Base-by-base conservation (phyloP, 345 rosid species). In the Jatropha curcas region DNA sequence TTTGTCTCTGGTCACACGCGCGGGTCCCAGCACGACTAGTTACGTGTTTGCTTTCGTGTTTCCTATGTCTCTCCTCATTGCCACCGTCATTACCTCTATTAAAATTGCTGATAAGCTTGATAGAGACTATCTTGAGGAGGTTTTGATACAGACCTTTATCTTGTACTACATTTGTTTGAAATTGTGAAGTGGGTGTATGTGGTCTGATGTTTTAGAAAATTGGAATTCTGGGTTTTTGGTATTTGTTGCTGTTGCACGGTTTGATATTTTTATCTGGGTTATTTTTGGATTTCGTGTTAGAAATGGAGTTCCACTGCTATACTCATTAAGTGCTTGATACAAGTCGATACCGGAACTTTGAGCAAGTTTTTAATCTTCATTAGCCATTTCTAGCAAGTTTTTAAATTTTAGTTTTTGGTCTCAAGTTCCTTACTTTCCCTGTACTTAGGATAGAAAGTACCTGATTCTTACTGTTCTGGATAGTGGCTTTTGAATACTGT, bases 61-160 rank as follows among this genome's bases (percentile, higher is more conserved):
- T 37, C 98, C 96, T 7, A 76, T 91, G 20, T 79, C 96, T 67
- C 92, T 94, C 50, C 82, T 94, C 16, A 87, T 85, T 7, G 79
- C 63, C 80, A 94, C 98, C 41, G 65, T 89, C 77, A 83, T 90
- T 60, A 78, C 92, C 77, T 88, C 97, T 16, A 69, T 82, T 13
- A 86, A 71, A 79, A 79, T 94, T 51, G 86, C 93, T 61, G 96
- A 92, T 75, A 81, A 80, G 81, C 97, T 92, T 60, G 97, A 92
- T 65, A 35, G 69, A 34, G 83, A 90, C 37, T 94, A 79, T 72
- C 87, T 92, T 1, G 94, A 94, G 67, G 93, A 92, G 87, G 98
- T 92, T 78, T 50, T 31, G 16, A 2, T 53, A 3, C 16, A 43
- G 5, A 5, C 1, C 9, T 55, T 62, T 13, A 14, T 60, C 35